phyloP scores from a whole-genome alignment of 1,284 basidiomycete species.

The Agaricales sp. region DNA sequence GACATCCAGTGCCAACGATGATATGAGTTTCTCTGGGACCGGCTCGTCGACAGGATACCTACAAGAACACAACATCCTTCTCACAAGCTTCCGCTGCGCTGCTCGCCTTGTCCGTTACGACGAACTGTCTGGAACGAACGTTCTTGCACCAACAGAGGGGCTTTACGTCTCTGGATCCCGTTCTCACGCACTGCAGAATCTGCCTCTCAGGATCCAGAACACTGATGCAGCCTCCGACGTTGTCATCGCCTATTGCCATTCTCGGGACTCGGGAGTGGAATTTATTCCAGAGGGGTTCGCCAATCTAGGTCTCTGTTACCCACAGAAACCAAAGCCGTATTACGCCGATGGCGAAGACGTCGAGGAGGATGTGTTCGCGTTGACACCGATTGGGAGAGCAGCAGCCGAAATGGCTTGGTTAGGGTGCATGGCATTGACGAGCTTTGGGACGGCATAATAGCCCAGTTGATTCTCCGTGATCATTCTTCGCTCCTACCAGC shows the following conservation, averaged over 20 bases:
- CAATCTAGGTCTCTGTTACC: slow-evolving; percentile 48
- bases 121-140: slow-evolving; percentile 57
- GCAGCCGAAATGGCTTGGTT: slow-evolving; percentile 77
- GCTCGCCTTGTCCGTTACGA: slow-evolving; percentile 58
- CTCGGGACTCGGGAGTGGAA: slow-evolving; percentile 54
- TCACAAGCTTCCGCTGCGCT: slow-evolving; percentile 53
- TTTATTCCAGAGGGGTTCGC: slow-evolving; percentile 61
- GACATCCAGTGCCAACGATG: slow-evolving; percentile 22
- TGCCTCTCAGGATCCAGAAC: slow-evolving; percentile 17
- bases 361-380: slow-evolving; percentile 25
- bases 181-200: slow-evolving; percentile 39
- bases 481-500: too few species aligned
- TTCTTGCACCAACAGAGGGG: slow-evolving; percentile 63
- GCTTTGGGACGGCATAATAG: slow-evolving; percentile 33
- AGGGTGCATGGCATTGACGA: slow-evolving; percentile 66
- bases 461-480: background rate
- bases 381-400: slow-evolving; percentile 66
- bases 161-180: slow-evolving; percentile 54
- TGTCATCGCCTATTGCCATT: slow-evolving; percentile 53
- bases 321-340: slow-evolving; percentile 10
- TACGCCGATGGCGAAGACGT: slow-evolving; percentile 6
- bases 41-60: slow-evolving; percentile 29
- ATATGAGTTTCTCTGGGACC: slow-evolving; percentile 13
- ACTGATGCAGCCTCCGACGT: slow-evolving; percentile 14
- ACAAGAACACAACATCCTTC: slow-evolving; percentile 28